These are phyloP conservation scores for Mycena vulgaris DNA, from an alignment of 768 basidiomycete species.

Conservation along the genomic window DNA sequence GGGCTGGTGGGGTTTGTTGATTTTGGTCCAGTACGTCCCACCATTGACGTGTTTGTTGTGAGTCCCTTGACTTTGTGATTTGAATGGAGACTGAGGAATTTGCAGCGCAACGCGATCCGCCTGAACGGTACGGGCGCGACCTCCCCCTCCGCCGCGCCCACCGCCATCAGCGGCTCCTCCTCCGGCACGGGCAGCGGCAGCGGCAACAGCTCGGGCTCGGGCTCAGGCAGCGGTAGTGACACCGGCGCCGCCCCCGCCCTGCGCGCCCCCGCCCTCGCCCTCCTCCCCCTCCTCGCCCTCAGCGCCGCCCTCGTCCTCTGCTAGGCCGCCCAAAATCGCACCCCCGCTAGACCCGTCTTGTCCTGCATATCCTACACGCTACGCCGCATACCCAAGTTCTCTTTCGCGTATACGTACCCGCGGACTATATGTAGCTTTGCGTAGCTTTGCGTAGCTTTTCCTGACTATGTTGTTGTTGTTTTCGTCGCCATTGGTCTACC, in stretches of 20 bases:
- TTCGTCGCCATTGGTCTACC: no score
- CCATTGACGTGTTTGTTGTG: constrained; percentile 63
- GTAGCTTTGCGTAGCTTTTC: no score
- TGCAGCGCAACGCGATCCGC: constrained; percentile 69
- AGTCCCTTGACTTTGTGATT: constrained; percentile 34
- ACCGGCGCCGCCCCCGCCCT: not conserved
- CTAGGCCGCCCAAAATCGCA: no score
- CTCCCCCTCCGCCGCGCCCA: not conserved
- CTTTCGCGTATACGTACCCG: no score
- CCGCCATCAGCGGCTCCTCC: not conserved
- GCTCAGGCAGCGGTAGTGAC: not conserved
- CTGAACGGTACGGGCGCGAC: constrained; percentile 65
- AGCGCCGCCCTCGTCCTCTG: constrained; percentile 11
- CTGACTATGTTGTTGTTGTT: no score
- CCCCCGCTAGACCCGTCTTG: no score
- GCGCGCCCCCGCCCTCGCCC: not conserved
- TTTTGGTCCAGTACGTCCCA: no score
- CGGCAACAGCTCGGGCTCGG: no score
- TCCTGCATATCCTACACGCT: no score
- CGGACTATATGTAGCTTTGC: no score
- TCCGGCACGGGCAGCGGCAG: not conserved
- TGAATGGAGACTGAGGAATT: not conserved
- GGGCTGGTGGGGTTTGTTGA: no score
- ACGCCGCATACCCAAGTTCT: no score
- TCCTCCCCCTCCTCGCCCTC: not conserved